Base-by-base conservation (phyloP, 2,329 filamentous ascomycete species). In the Aspergillus tamarii region DNA sequence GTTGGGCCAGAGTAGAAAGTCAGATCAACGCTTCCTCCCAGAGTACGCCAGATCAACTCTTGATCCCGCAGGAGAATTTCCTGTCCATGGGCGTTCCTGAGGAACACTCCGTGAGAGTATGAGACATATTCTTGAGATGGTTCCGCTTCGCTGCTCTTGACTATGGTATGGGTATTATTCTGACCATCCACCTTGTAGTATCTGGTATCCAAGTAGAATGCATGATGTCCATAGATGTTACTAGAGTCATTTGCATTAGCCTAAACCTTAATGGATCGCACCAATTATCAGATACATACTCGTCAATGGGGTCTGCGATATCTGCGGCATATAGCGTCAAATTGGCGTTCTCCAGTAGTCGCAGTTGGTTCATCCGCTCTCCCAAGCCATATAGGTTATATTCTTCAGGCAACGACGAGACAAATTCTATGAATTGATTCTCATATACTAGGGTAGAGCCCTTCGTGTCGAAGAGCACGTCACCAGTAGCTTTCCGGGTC, bases 301-400 rank as follows among this genome's bases (percentile, higher is more conserved):
- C 66, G 64, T 88, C 77, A 63, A 83, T 79, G 21, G 76, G 74
- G 60, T 88, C 89, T 9, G 85, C 89, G 34, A 84, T 84, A 76
- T 94, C 91, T 19, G 89, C 88, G 34, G 88, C 87, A 67, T 87
- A 92, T 59, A 89, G 83, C 6, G 88, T 90, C 6, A 89, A 84
- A 1, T 89, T 93, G 59, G 88, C 83, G 72, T 93, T 91, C 67
- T 91, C 89, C 30, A 89, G 87, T n/a, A 94, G 82, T 43, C 89
- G 83, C 43, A 94, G 82, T 16, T 85, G 86, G 70, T 91, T 89
- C 36, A 94, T 91, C 0, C 86, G 85, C 77, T 94, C 91, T 19
- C 90, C 90, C 32, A 94, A 80, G 1, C 91, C 91, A 65, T 93
- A 92, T 0, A 93, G 74, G 67, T 93, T 93, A 77, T 93, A 93